phyloP scores from a whole-genome alignment of 768 basidiomycete species.

The Pleurotus salmoneostramineus region DNA sequence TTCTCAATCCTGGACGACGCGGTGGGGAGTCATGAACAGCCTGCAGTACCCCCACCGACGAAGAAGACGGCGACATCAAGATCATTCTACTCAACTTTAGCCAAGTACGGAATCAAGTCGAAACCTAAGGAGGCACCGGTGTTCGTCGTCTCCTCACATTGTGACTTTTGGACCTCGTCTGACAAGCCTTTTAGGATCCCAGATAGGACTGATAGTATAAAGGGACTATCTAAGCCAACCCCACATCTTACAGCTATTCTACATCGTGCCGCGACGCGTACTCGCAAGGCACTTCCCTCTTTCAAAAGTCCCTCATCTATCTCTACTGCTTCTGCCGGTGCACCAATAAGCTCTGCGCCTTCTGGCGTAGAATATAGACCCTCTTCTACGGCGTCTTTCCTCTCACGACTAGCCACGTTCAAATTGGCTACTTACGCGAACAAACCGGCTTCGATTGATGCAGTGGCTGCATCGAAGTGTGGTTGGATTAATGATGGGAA shows the following conservation, averaged over 20 bases:
- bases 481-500: slow-evolving; percentile 86
- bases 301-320: slow-evolving; percentile 33
- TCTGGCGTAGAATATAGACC: slow-evolving; percentile 67
- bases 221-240: slow-evolving; percentile 46
- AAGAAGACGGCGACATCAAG: slow-evolving; percentile 48
- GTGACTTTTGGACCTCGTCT: neutral
- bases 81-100: slow-evolving; percentile 72
- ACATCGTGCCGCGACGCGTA: slow-evolving; percentile 56
- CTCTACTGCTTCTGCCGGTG: slow-evolving; percentile 14
- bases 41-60: slow-evolving; percentile 40
- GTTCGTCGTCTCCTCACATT: neutral
- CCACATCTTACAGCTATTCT: slow-evolving; percentile 73
- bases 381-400: slow-evolving; percentile 70
- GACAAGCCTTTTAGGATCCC: neutral
- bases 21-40: slow-evolving; percentile 31
- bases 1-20: slow-evolving; percentile 68
- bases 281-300: slow-evolving; percentile 41
- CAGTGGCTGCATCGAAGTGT: slow-evolving; percentile 77
- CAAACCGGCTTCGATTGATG: slow-evolving; percentile 69
- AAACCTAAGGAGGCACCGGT: slow-evolving; percentile 32
- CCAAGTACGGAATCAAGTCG: slow-evolving; percentile 69
- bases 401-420: slow-evolving; percentile 71
- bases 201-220: slow-evolving; percentile 4
- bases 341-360: slow-evolving; percentile 24
- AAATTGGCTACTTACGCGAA: slow-evolving; percentile 79